phyloP scores from a whole-genome alignment of 176 grass and related monocot genomes.

The Raddia guianensis region DNA sequence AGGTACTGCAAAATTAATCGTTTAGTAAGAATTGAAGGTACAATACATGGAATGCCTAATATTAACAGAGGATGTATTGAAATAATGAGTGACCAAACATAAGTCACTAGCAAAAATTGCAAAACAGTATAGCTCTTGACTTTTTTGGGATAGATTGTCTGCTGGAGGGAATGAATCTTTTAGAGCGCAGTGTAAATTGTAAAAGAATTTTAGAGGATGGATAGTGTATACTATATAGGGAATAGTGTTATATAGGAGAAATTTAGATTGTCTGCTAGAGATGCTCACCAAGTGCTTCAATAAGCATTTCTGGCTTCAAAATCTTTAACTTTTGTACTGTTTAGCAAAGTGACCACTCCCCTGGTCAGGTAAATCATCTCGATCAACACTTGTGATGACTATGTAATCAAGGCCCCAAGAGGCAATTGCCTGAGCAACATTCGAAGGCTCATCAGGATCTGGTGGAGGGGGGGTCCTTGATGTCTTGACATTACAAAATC shows the following conservation, averaged over 20 bases:
- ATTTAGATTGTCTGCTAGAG: too few species aligned
- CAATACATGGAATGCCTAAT: conserved; percentile 30
- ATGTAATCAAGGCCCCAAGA: conserved; percentile 97
- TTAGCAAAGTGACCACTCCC: conserved; percentile 92
- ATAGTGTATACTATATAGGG: too few species aligned
- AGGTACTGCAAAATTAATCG: conserved; percentile 62
- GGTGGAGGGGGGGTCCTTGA: conserved; percentile 88
- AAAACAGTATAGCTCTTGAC: too few species aligned
- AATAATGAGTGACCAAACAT: too few species aligned
- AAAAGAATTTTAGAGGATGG: too few species aligned
- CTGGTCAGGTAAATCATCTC: conserved; percentile 91
- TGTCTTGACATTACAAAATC: conserved; percentile 99
- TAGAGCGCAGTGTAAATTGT: too few species aligned
- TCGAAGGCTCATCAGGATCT: conserved; percentile 82
- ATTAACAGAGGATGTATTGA: not conserved
- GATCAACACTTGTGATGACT: conserved; percentile 95
- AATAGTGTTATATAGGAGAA: too few species aligned
- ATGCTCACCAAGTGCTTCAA: conserved; percentile 80
- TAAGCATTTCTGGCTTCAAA: conserved; percentile 84
- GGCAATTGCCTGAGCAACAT: conserved; percentile 96
- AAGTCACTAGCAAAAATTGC: too few species aligned
- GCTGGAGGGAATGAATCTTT: too few species aligned
- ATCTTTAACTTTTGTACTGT: conserved; percentile 80
- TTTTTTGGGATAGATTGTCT: too few species aligned
- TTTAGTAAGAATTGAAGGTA: conserved; percentile 27